Conservation (phyloP, 148 eudicot genomes). For the Nepenthes gracilis region DNA sequence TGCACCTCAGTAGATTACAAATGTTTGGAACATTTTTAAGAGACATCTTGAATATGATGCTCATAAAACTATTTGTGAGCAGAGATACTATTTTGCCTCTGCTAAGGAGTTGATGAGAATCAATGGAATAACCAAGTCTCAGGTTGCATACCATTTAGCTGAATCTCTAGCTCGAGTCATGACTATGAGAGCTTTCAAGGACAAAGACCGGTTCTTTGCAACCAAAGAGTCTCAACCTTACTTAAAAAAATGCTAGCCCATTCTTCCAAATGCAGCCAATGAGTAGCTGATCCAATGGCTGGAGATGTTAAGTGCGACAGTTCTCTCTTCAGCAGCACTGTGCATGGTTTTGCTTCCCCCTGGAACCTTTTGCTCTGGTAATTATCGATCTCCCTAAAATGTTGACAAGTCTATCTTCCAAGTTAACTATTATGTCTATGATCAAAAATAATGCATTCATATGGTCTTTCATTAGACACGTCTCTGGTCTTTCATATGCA, state of each 20-base stretch:
- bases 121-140: conserved; percentile 87
- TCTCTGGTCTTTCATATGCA: too few species aligned
- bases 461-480: too few species aligned
- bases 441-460: too few species aligned
- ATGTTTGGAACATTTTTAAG: too few species aligned
- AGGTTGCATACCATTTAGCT: conserved; percentile 80
- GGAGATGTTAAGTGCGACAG: conserved; percentile 63
- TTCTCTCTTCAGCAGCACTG: conserved; percentile 70
- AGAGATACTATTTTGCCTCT: conserved; percentile 71
- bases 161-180: conserved; percentile 74
- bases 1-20: too few species aligned
- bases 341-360: conserved; percentile 90
- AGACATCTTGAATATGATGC: too few species aligned
- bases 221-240: conserved; percentile 51
- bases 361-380: conserved; percentile 84
- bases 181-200: conserved; percentile 79
- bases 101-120: conserved; percentile 89
- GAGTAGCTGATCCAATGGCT: conserved; percentile 89
- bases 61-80: not conserved
- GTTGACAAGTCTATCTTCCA: too few species aligned
- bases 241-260: conserved; percentile 74
- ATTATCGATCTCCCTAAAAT: conserved; percentile 3
- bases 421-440: too few species aligned
- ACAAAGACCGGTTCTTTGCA: conserved; percentile 73
- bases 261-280: conserved; percentile 72